phyloP scores from a whole-genome alignment of 176 grass and related monocot genomes.

The Zoysia pacifica region DNA sequence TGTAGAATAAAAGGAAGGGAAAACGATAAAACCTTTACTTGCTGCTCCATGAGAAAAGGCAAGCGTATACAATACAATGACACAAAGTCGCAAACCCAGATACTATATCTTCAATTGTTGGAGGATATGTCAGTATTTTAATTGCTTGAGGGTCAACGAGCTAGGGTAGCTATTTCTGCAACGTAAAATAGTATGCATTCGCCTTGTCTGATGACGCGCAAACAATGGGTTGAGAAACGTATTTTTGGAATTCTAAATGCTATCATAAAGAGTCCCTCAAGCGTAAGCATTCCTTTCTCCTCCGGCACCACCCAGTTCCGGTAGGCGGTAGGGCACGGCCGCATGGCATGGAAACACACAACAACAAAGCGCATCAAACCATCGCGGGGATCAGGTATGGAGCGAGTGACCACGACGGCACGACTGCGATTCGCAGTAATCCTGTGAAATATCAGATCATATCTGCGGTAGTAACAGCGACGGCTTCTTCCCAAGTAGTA shows the following conservation, averaged over 20 bases:
- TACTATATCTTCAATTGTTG: not conserved
- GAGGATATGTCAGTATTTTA: not conserved
- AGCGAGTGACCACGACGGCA: not conserved
- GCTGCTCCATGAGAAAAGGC: not conserved
- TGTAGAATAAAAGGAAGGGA: too few relatives aligned
- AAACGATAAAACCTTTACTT: not conserved
- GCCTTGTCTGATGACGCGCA: not conserved
- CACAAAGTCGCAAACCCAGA: too few relatives aligned
- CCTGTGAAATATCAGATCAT: slow-evolving; percentile 5
- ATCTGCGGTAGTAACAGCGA: slow-evolving; percentile 16
- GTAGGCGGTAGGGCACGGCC: too few relatives aligned
- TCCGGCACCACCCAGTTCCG: slow-evolving; percentile 1
- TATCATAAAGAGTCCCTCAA: not conserved
- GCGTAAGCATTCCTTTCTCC: slow-evolving; percentile 20
- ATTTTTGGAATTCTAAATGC: slow-evolving; percentile 16
- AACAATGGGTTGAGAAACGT: slow-evolving; percentile 29
- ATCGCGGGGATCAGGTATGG: not conserved
- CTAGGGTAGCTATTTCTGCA: not conserved
- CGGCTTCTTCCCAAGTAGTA: not conserved
- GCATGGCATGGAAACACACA: too few relatives aligned
- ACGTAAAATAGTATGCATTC: not conserved
- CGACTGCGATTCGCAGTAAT: slow-evolving; percentile 11
- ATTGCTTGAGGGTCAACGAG: slow-evolving; percentile 12
- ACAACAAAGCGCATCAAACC: too few relatives aligned
- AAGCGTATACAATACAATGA: not conserved